These are phyloP conservation scores for Colletotrichum chrysophilum DNA, from an alignment of 2,329 filamentous ascomycete genomes.

Conservation along the genomic window DNA sequence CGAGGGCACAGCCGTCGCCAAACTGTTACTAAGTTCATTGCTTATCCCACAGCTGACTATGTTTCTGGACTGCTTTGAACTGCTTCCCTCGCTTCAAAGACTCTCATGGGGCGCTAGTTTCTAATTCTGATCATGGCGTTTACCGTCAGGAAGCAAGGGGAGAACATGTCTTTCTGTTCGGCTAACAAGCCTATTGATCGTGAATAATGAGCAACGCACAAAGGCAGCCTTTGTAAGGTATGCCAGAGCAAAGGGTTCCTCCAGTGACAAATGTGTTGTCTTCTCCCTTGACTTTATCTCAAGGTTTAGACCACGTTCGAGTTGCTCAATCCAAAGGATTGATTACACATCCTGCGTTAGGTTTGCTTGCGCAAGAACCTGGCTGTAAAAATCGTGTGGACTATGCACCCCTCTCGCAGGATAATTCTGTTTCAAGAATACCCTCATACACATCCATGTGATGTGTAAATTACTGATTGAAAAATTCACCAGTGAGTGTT, in stretches of 20 bases:
- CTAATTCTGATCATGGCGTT: rapidly evolving
- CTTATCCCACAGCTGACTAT: neutral
- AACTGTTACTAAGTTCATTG: rapidly evolving
- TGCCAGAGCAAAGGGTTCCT: neutral
- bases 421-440: too few relatives aligned
- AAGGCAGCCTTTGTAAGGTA: neutral
- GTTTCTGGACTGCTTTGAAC: neutral
- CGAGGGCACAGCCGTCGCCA: rapidly evolving
- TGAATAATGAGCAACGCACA: neutral
- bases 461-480: too few relatives aligned
- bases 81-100: neutral
- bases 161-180: rapidly evolving
- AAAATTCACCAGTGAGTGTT: too few relatives aligned
- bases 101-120: neutral
- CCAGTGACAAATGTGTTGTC: rapidly evolving
- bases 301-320: neutral
- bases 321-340: neutral
- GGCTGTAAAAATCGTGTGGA: too few relatives aligned
- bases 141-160: neutral
- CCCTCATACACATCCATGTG: too few relatives aligned
- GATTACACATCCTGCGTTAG: neutral
- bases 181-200: neutral
- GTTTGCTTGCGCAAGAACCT: too few relatives aligned
- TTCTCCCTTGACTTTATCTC: neutral
- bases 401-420: too few relatives aligned